These are phyloP conservation scores for Trichoderma harzianum DNA, from an alignment of 2,329 filamentous ascomycete genomes.

Conservation along the genomic window DNA sequence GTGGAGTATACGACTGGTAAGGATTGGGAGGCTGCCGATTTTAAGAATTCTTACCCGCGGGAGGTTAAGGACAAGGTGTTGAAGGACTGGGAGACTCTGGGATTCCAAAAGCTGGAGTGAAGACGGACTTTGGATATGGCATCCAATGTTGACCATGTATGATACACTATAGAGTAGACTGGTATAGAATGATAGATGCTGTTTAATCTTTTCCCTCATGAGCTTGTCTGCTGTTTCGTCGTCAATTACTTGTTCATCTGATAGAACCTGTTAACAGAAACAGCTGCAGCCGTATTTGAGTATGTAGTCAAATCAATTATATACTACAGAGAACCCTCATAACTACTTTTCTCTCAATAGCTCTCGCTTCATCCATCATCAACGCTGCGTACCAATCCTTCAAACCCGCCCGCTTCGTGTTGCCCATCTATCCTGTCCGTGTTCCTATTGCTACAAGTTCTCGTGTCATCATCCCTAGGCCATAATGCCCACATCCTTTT, in stretches of 20 bases:
- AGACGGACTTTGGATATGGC: background rate
- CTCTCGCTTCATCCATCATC: background rate
- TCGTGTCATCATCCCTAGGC: background rate
- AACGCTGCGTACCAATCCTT: background rate
- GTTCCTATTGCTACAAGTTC: background rate
- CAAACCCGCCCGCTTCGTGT: background rate
- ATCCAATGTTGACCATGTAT: background rate
- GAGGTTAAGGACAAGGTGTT: constrained; percentile 38
- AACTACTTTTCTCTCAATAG: background rate
- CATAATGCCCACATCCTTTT: background rate
- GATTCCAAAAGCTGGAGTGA: background rate
- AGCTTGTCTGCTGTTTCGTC: background rate
- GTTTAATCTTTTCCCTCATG: background rate
- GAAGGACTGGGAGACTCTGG: constrained; percentile 20
- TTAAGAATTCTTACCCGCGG: constrained; percentile 36
- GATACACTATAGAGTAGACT: background rate
- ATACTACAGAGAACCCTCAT: background rate
- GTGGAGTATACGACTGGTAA: constrained; percentile 39
- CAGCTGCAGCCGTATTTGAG: background rate
- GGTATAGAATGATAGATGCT: background rate
- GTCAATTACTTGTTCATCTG: background rate
- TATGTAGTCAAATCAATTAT: background rate
- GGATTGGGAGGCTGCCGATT: constrained; percentile 32
- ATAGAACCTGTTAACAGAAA: background rate
- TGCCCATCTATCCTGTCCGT: constrained; percentile 7